phyloP scores from a whole-genome alignment of 345 rosid genomes.

The Psidium friedrichsthalianum region DNA sequence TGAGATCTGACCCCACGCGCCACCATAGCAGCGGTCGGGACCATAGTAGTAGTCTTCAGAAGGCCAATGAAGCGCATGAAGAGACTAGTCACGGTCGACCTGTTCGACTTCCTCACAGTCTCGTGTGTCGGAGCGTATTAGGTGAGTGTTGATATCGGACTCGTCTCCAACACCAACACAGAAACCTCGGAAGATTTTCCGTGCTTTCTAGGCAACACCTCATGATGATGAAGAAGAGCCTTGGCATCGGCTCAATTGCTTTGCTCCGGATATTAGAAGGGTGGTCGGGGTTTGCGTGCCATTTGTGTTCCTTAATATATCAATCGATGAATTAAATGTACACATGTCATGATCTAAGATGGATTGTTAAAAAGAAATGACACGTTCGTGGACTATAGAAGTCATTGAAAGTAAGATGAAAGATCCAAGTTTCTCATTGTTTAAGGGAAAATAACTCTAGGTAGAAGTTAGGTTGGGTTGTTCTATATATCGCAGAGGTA shows the following conservation, averaged over 20 bases:
- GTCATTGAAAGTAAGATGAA: not conserved
- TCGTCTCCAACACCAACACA: too few species aligned
- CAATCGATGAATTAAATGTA: not conserved
- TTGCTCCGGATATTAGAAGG: not conserved
- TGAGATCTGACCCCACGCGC: not conserved
- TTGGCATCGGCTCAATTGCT: not conserved
- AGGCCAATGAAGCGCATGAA: conserved; percentile 41
- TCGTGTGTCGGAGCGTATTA: too few species aligned
- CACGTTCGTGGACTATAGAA: not conserved
- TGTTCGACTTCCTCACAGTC: not conserved
- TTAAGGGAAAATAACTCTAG: not conserved
- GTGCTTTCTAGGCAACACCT: too few species aligned
- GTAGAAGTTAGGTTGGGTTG: not conserved
- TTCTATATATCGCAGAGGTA: not conserved
- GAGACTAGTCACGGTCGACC: conserved; percentile 44
- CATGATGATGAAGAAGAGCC: not conserved
- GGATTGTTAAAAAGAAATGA: not conserved
- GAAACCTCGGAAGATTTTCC: too few species aligned
- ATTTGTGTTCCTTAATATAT: not conserved
- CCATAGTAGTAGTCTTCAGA: conserved; percentile 37
- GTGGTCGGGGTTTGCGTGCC: not conserved
- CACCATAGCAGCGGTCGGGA: not conserved
- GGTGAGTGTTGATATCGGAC: too few species aligned
- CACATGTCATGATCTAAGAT: not conserved
- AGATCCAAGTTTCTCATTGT: not conserved